Base-by-base conservation (phyloP, 2,329 filamentous ascomycete species). In the Colletotrichum destructivum region DNA sequence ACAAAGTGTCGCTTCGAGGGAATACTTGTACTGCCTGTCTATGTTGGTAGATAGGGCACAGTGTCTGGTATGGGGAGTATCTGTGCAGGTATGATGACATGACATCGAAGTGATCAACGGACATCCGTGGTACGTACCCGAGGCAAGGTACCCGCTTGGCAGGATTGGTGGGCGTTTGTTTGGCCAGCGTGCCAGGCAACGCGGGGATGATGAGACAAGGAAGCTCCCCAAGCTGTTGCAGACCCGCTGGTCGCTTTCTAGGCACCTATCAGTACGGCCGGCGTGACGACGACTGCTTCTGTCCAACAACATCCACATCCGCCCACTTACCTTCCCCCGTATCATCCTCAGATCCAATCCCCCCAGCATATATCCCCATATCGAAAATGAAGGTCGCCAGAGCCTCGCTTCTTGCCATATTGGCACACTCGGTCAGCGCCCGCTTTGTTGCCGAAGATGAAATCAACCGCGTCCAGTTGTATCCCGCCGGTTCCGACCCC, bases 401-500 rank as follows among this genome's bases (percentile, higher is more conserved):
- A 73, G 82, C 86, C 51, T 88, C 88, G 62, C 77, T 90, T 16
- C 78, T 91, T 66, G 85, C 88, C 62, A 81, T 89, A 69, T 84
- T 90, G 74, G 83, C 90, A 73, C 88, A 88, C 59, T 85, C 84
- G 62, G 83, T 85, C 68, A 85, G 83, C 74, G 89, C 88, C 65
- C 88, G 89, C 74, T 91, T 89, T 76, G 79, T 90, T 76, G 87
- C 90, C 77, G 75, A 82, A 42, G 80, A 81, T 74, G 88, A 91
- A 76, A 78, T 75, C 69, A 82, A 89, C 76, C 84, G 85, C 74
- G 82, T 89, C 73, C 81, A 87, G 69, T 83, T 90, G 68, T 81
- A 81, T 69, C 82, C 84, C 47, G 81, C 86, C 52, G 82, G 80
- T 77, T 74, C 71, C 75, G 81, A 75, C 73, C 72, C 77, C 47